Base-by-base conservation (phyloP, 176 grass and related monocot genomes). In the Aegilops speltoides region DNA sequence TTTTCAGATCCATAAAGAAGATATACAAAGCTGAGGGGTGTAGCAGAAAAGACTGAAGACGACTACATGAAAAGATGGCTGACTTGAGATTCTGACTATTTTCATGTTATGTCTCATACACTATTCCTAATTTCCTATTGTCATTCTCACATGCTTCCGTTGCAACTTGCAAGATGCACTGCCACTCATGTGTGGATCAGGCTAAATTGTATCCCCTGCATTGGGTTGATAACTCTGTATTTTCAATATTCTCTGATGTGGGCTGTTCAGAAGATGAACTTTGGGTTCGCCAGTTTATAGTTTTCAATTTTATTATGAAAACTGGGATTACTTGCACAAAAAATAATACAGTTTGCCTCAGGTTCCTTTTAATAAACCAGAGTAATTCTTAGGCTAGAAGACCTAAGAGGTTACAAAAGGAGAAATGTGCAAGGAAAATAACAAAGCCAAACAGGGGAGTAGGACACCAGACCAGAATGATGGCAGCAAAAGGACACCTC, bases 381-480 rank as follows among this genome's bases (percentile, higher is more conserved):
- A 54, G 62, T 29, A 56, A 9, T 79, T 67, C 10, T 40, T 82
- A 54, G 64, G 45, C 46, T 54, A 69, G 20, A 50, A 52, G 29
- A n/a, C 22, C 41, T 70, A 72, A 68, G 52, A 57, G 32, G n/a
- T 28, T 40, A 60, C n/a, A 4, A 83, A 59, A 60, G 48, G 32
- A 71, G 46, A 28, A 76, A 67, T 36, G 38, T 29, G 52, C 31
- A 81, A 82, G 22, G n/a, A 76, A 76, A 67, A 5, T 64, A 76
- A 82, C 11, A 76, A 28, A 82, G 79, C 32, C 59, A 71, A 86
- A 80, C 31, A 80, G 66, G 76, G 84, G 10, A 46, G 29, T 70
- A 31, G 20, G 45, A 28, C 40, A 56, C 63, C 64, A 85, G 62
- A 54, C 62, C 64, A 86, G 63, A 78, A 52, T 19, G 73, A 31